Evolutionary conservation across 306 rosid genomes (phyloP), one percentile per base, ranked within the genome.

Genomic region (Vigna mungo): DNA sequence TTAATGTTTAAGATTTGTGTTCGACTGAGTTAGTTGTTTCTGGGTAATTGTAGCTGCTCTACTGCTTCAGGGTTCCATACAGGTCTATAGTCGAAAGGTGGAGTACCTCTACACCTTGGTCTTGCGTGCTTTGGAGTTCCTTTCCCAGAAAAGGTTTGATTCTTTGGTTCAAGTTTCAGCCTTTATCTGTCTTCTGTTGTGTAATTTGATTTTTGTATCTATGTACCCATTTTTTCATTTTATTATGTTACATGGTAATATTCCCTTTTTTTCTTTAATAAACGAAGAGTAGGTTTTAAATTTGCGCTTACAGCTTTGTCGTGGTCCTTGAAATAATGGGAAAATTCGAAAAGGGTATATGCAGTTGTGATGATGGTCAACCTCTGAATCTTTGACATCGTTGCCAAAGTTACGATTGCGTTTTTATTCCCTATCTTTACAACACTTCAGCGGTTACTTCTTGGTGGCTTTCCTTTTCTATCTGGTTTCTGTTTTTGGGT

Each of bases 41-140:
- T 54, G 76, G 62, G 80, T 84, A 25, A 80, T 82, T 89, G 88
- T 83, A 92, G 99, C 99, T 88, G 99, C 99, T 77, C 70, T 95
- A 75, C 87, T 95, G 47, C 91, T 95, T 89, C 97, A 95, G 83
- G 97, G 97, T 71, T 92, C 99, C 36, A 87, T 96, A 15, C 99
- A 96, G 79, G 99, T 96, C 72, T 96, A 96, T 78, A 91, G 99
- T 75, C 84, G 98, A 9, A 96, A 96, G 82, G 99, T 96, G 54
- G 99, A 92, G 62, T 96, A 92, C 78, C 92, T 96, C 0, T 86
- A 96, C 79, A 84, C 89, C 48, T 83, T 96, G 88, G 98, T 96
- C 25, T 41, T 96, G 83, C 98, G 96, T 58, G 92, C 97, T 70
- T 87, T 96, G 81, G 97, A 96, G 87, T 96, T 92, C 84, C 94